Evolutionary conservation across 306 rosid species (phyloP), one percentile per base, ranked within the genome.

Genomic region (Quercus dentata): DNA sequence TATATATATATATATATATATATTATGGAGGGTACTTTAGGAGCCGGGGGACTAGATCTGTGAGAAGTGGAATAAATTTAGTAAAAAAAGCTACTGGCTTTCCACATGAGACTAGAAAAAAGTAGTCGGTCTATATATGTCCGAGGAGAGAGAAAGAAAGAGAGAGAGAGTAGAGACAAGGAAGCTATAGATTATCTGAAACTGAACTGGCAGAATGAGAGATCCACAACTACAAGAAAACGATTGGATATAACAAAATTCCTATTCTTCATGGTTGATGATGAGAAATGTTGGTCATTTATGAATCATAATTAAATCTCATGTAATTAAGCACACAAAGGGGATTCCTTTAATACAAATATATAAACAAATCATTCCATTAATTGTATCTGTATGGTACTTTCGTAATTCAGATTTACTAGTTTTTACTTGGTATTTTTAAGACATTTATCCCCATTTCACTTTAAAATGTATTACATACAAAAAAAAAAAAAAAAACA

Each of bases 31-130:
- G 86, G 70, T 77, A 69, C 63, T 58, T 62, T 41, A 7, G 12
- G 46, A 41, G 46, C 46, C 46, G 79, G 79, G 79, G 67, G 81
- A 79, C 76, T 89, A 80, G 91, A 87, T 92, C 92, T 86, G 86
- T 79, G 76, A 79, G 90, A 84, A 87, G 79, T 78, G 81, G 90
- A 84, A 87, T 87, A 85, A 84, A 87, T 71, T 72, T 80, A 84
- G 83, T 75, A 74, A 49, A 51, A 82, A 14, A 58, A 28, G 44
- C 38, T 15, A 25, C 23, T 17, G 3, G 46, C 46, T 14, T 14
- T 14, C 46, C 19, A 6, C 46, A 6, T 18, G 76, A 78, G 27
- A 77, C 76, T 75, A 65, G 85, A 79, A 80, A 76, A 64, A 51
- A 49, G 69, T 33, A 64, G 88, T 83, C 41, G 80, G 87, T 86